Conservation (phyloP, 352 stramenopile species). For the Phytophthora citricola region DNA sequence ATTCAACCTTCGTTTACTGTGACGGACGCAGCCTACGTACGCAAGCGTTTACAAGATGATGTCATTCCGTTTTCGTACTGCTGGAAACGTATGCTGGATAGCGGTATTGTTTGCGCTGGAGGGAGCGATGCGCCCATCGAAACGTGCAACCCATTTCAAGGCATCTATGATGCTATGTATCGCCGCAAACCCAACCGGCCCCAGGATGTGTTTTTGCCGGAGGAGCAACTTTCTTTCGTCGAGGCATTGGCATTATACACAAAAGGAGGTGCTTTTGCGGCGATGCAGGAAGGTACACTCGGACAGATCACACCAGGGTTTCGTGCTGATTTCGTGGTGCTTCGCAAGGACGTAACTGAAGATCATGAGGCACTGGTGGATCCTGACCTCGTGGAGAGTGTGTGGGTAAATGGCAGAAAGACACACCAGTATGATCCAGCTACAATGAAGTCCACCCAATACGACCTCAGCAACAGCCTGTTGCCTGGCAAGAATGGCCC, state of each 20-base stretch:
- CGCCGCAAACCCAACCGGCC: constrained; percentile 59
- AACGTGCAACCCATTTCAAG: constrained; percentile 87
- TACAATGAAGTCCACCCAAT: neutral
- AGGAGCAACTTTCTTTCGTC: constrained; percentile 74
- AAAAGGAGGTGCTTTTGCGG: constrained; percentile 69
- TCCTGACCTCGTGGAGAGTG: constrained; percentile 61
- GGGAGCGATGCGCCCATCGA: constrained; percentile 89
- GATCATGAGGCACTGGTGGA: constrained; percentile 50
- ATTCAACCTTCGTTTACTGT: constrained; percentile 91
- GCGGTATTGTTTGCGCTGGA: constrained; percentile 78
- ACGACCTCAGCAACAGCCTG: constrained; percentile 65
- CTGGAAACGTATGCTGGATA: constrained; percentile 86
- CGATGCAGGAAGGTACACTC: constrained; percentile 60
- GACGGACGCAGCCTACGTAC: constrained; percentile 83
- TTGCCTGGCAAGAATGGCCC: constrained; percentile 79
- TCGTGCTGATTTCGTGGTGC: constrained; percentile 77
- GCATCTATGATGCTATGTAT: constrained; percentile 90
- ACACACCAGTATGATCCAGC: constrained; percentile 55
- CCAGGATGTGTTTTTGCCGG: constrained; percentile 62
- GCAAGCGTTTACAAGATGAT: constrained; percentile 70
- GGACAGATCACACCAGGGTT: constrained; percentile 64
- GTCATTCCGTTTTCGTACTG: constrained; percentile 80
- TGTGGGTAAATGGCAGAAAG: constrained; percentile 68
- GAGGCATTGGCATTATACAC: constrained; percentile 88
- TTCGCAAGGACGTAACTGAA: constrained; percentile 60